These are phyloP conservation scores for Pseudisothecium myosuroides DNA, from an alignment of 225 moss, liverwort and hornwort species.

Conservation along the genomic window DNA sequence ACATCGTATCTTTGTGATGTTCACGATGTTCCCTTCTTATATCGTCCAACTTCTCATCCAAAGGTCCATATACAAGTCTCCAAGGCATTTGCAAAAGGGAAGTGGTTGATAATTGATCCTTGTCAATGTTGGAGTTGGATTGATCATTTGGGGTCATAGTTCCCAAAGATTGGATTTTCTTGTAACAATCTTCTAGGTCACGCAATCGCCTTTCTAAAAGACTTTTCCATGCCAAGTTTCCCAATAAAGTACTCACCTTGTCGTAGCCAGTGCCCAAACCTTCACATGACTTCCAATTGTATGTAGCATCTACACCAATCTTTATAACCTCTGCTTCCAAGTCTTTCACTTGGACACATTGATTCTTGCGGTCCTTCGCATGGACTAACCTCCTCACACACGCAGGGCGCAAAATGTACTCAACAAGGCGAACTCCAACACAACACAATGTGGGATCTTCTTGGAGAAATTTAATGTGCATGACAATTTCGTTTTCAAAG, in stretches of 20 bases:
- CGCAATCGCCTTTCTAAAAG: neutral
- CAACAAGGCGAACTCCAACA: neutral
- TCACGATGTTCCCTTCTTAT: neutral
- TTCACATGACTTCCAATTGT: neutral
- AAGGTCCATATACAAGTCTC: neutral
- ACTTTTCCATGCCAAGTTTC: neutral
- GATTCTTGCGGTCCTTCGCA: too few species aligned
- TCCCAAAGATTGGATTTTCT: neutral
- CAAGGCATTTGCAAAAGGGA: neutral
- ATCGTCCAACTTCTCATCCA: neutral
- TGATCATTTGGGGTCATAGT: neutral
- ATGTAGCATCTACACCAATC: neutral
- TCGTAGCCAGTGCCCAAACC: neutral
- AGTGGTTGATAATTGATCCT: rapidly evolving
- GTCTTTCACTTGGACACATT: neutral
- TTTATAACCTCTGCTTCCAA: neutral
- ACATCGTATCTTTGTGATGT: neutral
- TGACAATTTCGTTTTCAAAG: neutral
- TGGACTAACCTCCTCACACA: neutral
- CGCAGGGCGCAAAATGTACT: neutral
- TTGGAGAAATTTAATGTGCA: neutral
- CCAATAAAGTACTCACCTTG: neutral
- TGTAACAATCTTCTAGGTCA: neutral
- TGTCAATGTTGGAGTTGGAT: neutral
- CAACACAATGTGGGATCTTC: neutral